phyloP scores from a whole-genome alignment of 306 rosid genomes.

The Cotoneaster glaucophyllus region DNA sequence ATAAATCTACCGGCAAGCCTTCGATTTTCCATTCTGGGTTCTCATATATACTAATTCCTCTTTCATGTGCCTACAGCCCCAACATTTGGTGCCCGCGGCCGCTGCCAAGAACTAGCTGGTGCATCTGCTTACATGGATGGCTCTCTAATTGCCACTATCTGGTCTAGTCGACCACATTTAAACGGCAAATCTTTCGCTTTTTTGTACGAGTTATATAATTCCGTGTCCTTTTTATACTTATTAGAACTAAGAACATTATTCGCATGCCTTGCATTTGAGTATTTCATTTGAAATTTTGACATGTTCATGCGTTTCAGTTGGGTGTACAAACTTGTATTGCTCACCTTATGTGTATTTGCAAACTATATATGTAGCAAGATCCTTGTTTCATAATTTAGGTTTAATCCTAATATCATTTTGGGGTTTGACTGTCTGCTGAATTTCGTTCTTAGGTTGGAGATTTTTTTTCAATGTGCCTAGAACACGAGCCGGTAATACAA shows the following conservation, averaged over 20 bases:
- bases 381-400: background rate
- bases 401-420: background rate
- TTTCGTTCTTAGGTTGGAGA: background rate
- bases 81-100: slow-evolving; percentile 28
- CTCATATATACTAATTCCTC: background rate
- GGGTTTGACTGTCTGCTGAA: background rate
- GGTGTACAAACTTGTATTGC: background rate
- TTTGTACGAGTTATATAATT: background rate
- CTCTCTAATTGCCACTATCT: background rate
- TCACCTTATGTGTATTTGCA: background rate
- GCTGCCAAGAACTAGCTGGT: slow-evolving; percentile 33
- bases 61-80: slow-evolving; percentile 42
- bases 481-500: no score
- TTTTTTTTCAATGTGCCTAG: no score
- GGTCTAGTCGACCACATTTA: background rate
- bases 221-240: background rate
- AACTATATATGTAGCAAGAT: background rate
- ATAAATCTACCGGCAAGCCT: background rate
- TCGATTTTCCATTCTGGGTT: background rate
- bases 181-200: background rate
- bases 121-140: slow-evolving; percentile 29
- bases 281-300: slow-evolving; percentile 10
- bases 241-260: background rate
- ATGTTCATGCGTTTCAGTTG: background rate
- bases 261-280: background rate